Evolutionary conservation across 805 yeast genomes (phyloP).

Genomic region (Tetrapisispora taiwanensis): DNA sequence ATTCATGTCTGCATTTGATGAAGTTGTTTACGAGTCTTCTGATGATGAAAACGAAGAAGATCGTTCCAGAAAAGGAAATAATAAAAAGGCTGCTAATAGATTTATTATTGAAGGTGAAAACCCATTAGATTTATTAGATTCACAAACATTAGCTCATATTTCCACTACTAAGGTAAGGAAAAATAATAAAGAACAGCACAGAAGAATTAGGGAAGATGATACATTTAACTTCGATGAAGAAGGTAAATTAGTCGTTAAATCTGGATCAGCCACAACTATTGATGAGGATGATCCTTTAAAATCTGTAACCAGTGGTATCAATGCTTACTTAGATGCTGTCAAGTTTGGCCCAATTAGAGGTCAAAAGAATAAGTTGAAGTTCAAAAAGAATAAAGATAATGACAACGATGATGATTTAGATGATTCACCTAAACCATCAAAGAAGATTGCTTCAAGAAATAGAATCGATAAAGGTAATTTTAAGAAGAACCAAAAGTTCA

Average conservation of each 20-base stretch:
- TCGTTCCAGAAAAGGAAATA: slow-evolving; percentile 27
- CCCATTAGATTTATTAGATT: slow-evolving; percentile 85
- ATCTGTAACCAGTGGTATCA: slow-evolving; percentile 50
- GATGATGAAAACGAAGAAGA: slow-evolving; percentile 50
- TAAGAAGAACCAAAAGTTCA: slow-evolving; percentile 23
- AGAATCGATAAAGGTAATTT: slow-evolving; percentile 17
- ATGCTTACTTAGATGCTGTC: slow-evolving; percentile 91
- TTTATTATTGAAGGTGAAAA: slow-evolving; percentile 68
- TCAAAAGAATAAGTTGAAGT: slow-evolving; percentile 83
- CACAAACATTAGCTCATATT: slow-evolving; percentile 74
- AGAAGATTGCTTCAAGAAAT: slow-evolving; percentile 11
- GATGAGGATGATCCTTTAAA: slow-evolving; percentile 40
- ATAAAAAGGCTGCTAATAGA: slow-evolving; percentile 35
- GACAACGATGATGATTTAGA: slow-evolving; percentile 46
- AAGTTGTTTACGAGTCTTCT: slow-evolving; percentile 73
- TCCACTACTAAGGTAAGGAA: slow-evolving; percentile 78
- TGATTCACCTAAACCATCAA: slow-evolving; percentile 34
- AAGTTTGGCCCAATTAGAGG: slow-evolving; percentile 90
- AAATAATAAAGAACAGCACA: slow-evolving; percentile 33
- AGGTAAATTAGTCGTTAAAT: slow-evolving; percentile 29
- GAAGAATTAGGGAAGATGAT: slow-evolving; percentile 23
- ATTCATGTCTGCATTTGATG: slow-evolving; percentile 83
- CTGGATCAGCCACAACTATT: slow-evolving; percentile 19
- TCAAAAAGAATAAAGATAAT: slow-evolving; percentile 52
- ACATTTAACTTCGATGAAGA: slow-evolving; percentile 28